Evolutionary conservation across 257 asterid species (phyloP).

Genomic region (Plantago major): DNA sequence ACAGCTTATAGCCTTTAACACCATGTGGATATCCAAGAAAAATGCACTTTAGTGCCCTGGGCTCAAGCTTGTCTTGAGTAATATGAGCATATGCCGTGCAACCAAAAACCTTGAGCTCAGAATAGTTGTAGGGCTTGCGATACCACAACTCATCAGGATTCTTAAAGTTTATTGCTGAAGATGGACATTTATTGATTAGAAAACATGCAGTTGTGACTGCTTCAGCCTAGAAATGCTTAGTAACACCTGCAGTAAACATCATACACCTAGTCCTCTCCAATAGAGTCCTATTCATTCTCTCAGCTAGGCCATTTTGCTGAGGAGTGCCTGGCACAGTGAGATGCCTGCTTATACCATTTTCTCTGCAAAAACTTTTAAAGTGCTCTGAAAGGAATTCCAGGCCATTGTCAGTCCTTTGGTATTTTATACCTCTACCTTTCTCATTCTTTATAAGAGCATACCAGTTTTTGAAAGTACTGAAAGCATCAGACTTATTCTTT

Average conservation of each 20-base stretch:
- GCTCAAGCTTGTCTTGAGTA: not conserved
- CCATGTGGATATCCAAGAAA: not conserved
- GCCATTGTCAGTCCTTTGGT: not conserved
- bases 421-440: not conserved
- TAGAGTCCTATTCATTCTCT: not conserved
- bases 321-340: not conserved
- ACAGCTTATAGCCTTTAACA: not conserved
- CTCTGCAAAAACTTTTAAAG: not conserved
- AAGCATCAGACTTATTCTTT: not conserved
- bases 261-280: not conserved
- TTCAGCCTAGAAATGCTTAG: not conserved
- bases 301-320: not conserved
- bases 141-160: not conserved
- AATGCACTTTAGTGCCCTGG: not conserved
- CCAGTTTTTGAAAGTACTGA: not conserved
- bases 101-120: not conserved
- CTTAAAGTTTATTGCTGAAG: not conserved
- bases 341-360: not conserved
- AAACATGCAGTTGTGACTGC: not conserved
- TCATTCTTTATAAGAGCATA: not conserved
- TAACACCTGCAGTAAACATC: not conserved
- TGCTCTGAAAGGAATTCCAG: not conserved
- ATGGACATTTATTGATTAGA: not conserved
- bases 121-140: no score
- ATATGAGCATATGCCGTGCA: not conserved